phyloP scores from a whole-genome alignment of 345 rosid genomes.

The Conringia planisiliqua region DNA sequence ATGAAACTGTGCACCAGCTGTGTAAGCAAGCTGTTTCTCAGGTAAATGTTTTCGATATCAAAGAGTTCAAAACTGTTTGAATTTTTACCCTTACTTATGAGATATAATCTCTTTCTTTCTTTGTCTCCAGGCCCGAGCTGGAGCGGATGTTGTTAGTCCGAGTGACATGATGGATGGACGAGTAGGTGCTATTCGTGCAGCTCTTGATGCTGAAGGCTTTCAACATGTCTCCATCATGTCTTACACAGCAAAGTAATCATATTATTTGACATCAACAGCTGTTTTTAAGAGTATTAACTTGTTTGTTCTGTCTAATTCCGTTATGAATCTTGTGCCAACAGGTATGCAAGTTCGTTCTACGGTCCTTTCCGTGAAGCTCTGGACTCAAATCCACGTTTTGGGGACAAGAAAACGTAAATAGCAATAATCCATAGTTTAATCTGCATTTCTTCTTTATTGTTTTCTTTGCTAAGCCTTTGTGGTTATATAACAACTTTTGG shows the following conservation, averaged over 20 bases:
- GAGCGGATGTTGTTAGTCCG: slow-evolving; percentile 97
- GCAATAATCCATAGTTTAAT: background rate
- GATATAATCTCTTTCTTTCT: background rate
- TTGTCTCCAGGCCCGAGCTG: slow-evolving; percentile 70
- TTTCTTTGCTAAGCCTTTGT: slow-evolving; percentile 17
- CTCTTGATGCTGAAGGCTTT: slow-evolving; percentile 94
- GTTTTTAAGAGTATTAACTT: background rate
- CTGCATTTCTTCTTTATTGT: background rate
- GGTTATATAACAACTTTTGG: slow-evolving; percentile 20
- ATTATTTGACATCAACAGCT: background rate
- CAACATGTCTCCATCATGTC: slow-evolving; percentile 95
- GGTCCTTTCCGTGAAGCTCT: slow-evolving; percentile 96
- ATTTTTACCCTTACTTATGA: background rate
- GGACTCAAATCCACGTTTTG: slow-evolving; percentile 92
- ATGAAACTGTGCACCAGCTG: slow-evolving; percentile 35
- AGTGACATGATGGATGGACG: slow-evolving; percentile 99
- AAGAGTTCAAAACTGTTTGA: background rate
- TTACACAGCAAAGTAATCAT: slow-evolving; percentile 86
- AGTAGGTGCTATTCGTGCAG: slow-evolving; percentile 81
- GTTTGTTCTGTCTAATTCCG: background rate
- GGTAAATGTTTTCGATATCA: background rate
- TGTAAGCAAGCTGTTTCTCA: slow-evolving; percentile 39
- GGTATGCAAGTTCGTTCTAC: slow-evolving; percentile 94
- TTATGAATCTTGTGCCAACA: slow-evolving; percentile 28
- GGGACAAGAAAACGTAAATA: slow-evolving; percentile 88